Base-by-base conservation (phyloP, 495 filamentous ascomycete genomes). In the Aspergillus saccharolyticus region DNA sequence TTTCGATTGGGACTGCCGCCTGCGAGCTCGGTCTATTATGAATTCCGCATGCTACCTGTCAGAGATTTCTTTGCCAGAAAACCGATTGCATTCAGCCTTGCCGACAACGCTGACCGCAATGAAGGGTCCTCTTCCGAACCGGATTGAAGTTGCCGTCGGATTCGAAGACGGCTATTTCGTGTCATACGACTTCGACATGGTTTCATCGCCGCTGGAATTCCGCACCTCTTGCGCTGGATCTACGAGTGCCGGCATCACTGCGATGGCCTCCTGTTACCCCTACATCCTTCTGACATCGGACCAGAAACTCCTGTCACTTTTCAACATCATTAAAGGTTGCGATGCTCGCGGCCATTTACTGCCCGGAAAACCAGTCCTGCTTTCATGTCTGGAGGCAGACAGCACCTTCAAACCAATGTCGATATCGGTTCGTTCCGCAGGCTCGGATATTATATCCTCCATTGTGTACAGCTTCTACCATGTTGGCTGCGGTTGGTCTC, bases 371-470 rank as follows among this genome's bases (percentile, higher is more conserved):
- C 86, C 81, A 4, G 71, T 76, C 54, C 74, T 96, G 20, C 76
- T 98, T 39, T 85, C 87, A 16, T 96, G 91, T 3, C 76, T 97
- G 22, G 84, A 83, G 67, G 95, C 93, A 10, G 84, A 90, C 63
- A 93, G 87, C 15, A 85, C 86, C 1, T 83, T 89, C 63, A 82
- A 89, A 4, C 92, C 93, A 0, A 73, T 93, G 54, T 87, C 90
- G 15, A 74, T 96, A 19, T 90, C 89, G 5, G 78, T 98, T 43
- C 81, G 90, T 15, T 73, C 78, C 43, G 83, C 81, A 19, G 61
- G 80, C 0, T 70, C 75, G 5, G 78, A 80, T 15, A 83, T 91
- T 5, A 79, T 89, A 9, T 86, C 89, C 2, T 91, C 89, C 12
- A 88, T 97, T 52, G 93, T 93, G 5, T 97, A 96, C 70, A 86